Evolutionary conservation across 2,329 filamentous ascomycete species (phyloP).

Genomic region (Neofusicoccum umdonicola): DNA sequence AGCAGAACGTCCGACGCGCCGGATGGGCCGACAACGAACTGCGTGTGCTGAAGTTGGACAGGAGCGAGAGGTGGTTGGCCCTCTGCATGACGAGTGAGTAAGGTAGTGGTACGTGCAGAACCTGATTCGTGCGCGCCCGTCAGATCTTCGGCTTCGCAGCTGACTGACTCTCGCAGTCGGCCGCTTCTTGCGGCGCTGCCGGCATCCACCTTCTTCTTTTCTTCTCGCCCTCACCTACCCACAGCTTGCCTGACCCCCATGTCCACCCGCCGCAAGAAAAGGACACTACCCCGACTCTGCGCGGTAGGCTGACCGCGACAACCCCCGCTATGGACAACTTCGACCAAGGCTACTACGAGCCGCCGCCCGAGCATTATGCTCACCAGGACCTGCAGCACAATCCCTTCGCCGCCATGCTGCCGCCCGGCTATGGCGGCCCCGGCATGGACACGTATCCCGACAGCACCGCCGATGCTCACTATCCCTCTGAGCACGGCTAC

Average conservation of each 20-base stretch:
- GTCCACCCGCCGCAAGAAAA: not conserved
- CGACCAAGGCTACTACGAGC: not conserved
- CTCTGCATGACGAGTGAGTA: too few species aligned
- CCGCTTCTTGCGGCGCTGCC: too few species aligned
- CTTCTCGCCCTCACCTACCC: not conserved
- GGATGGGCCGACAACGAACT: too few species aligned
- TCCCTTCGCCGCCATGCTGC: constrained; percentile 16
- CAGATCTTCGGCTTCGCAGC: too few species aligned
- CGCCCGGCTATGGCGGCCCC: not conserved
- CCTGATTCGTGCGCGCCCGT: too few species aligned
- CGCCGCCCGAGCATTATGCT: constrained; percentile 1
- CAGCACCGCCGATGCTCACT: not conserved
- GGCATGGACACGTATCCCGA: not conserved
- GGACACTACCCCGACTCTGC: not conserved
- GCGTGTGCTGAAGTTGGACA: too few species aligned
- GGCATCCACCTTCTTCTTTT: not conserved
- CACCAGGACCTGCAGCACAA: constrained; percentile 11
- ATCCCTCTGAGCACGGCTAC: constrained; percentile 7
- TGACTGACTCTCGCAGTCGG: too few species aligned
- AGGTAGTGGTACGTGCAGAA: too few species aligned
- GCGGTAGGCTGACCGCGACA: not conserved
- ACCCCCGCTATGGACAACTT: not conserved
- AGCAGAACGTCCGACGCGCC: too few species aligned
- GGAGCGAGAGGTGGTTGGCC: too few species aligned
- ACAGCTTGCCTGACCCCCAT: not conserved